Evolutionary conservation across 768 basidiomycete species (phyloP), one percentile per base, ranked within the genome.

Genomic region (Floccularia luteovirens): DNA sequence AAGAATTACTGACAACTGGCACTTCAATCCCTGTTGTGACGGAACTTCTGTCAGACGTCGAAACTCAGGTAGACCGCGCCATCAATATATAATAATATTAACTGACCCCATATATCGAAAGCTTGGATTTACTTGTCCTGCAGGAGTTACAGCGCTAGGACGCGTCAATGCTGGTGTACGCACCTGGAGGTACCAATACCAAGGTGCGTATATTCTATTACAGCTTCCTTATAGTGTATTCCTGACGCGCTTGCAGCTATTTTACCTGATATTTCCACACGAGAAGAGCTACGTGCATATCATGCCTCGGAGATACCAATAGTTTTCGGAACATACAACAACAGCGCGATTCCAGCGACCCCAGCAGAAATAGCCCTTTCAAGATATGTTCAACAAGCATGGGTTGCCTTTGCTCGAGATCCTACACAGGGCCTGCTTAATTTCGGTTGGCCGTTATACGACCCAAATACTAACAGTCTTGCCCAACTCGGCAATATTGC

Each of bases 331-430:
- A 61, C 62, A 1, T 62, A 56, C 45, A 54, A 54, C 40, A 37
- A 42, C 23, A 59, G 53, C 24, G 50, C 47, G n/a, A 38, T 52
- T 23, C 43, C 48, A 24, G 49, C 49, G 14, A 56, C 52, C 8
- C 38, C 47, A 10, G 45, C 22, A 6, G 57, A 57, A 38, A 52
- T 59, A n/a, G 47, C 52, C n/a, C 50, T 68, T 25, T 59, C 65
- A 1, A 51, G 43, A 38, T 62, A 58, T 38, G 39, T 66, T 1
- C 66, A 67, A 43, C 44, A 49, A 4, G 64, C 63, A 0, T 70
- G 68, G 67, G 64, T 67, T 1, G 53, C 60, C 4, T 70, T 70
- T 39, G 66, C 66, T n/a, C 56, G 60, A n/a, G 53, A 67, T 46
- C 63, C 66, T 1, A 24, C 38, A 4, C 38, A 55, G 8, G 64